Evolutionary conservation across 2,329 filamentous ascomycete genomes (phyloP), one percentile per base, ranked within the genome.

Genomic region (Penicillium sp.): DNA sequence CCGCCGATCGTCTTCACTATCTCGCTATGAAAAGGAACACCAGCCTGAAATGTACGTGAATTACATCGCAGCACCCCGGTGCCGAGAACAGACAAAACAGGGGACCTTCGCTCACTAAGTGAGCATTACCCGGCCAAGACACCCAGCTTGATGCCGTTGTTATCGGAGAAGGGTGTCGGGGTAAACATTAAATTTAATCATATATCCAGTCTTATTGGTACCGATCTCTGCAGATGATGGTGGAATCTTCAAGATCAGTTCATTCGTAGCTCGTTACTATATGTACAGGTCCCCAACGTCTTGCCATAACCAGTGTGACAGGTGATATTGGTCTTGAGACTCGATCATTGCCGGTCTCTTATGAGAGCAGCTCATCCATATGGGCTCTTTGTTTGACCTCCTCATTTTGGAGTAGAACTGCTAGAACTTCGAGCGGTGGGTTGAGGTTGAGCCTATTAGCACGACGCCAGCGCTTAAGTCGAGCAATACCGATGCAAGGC

Each of bases 361-460:
- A 74, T 37, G 71, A 72, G 54, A 74, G 55, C 43, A 74, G 47
- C 37, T 71, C 69, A 37, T 74, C 78, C 82, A 80, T 68, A 84
- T 92, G 84, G 19, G 92, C 90, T 60, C 79, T 81, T 73, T 94
- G 83, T 14, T 67, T 67, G 13, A 58, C 54, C n/a, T 66, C 62
- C 48, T 73, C 82, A 5, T 82, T 87, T 67, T 86, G 88, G 51
- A 96, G 66, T 43, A 97, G 75, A 14, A 97, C 89, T 0, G 92
- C 90, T 5, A 97, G 81, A 3, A 97, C 92, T 72, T 97, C 93
- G 23, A 96, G 83, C 0, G 94, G 93, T 1, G 94, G 94, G 28
- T 88, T 83, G n/a, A 99, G 80, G 3, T 88, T 87, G n/a, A 99
- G 79, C 52, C 81, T 81, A 50, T 96, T 83, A 4, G 94, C 94